Conservation (phyloP, 2,329 filamentous ascomycete genomes). For the Mycogone perniciosa region DNA sequence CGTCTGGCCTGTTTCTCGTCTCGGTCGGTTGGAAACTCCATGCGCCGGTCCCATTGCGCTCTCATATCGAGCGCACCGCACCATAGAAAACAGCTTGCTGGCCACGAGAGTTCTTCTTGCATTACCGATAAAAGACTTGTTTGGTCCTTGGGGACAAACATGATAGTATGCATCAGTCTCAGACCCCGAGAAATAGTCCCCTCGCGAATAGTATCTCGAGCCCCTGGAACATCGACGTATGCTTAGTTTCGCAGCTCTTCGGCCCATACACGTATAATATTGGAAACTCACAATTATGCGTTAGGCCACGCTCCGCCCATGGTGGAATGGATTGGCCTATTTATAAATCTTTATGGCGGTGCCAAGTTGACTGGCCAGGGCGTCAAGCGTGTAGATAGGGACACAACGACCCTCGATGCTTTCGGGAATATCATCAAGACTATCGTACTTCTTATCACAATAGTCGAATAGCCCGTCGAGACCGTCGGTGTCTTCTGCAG, state of each 20-base stretch:
- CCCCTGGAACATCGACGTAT: not conserved
- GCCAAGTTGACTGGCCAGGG: not conserved
- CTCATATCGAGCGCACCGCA: not conserved
- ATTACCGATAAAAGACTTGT: not conserved
- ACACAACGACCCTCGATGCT: not conserved
- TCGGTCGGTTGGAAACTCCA: not conserved
- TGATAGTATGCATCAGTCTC: not conserved
- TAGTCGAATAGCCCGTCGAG: not conserved
- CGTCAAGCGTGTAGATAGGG: not conserved
- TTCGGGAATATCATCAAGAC: not conserved
- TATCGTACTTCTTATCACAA: not conserved
- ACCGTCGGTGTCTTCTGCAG: not conserved
- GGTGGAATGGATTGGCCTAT: not conserved
- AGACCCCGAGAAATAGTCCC: not conserved
- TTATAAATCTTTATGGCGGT: not conserved
- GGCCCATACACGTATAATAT: no score
- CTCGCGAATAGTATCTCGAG: not conserved
- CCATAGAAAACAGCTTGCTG: not conserved
- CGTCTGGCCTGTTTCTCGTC: slow-evolving; percentile 1
- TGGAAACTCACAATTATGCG: not conserved
- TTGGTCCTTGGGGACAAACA: not conserved
- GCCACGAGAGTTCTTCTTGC: not conserved
- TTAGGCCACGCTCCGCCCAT: not conserved
- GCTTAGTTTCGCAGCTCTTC: not conserved
- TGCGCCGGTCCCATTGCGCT: not conserved